Percentiles rank a stretch among this genome's conserved stretches.
These are phyloP conservation scores for Aspergillus campestris DNA, from an alignment of 495 filamentous ascomycete species.

Conservation along the genomic window DNA sequence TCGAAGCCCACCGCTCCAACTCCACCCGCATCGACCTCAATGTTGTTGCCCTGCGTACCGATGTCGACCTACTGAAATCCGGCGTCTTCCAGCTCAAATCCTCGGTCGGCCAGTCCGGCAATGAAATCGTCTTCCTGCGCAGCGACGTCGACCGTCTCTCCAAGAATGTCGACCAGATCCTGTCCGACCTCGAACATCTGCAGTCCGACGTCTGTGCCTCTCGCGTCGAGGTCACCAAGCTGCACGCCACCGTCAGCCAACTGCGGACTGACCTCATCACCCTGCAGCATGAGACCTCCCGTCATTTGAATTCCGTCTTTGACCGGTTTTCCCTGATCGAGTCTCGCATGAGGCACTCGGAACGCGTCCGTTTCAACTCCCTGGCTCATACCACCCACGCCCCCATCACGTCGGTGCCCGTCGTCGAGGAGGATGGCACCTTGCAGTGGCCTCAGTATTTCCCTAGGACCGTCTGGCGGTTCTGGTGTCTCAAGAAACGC, in stretches of 20 bases:
- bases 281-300: conserved; percentile 27
- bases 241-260: conserved; percentile 27
- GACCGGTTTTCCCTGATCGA: conserved; percentile 20
- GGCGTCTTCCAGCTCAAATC: conserved; percentile 29
- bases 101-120: conserved; percentile 24
- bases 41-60: conserved; percentile 28
- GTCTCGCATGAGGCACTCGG: conserved; percentile 22
- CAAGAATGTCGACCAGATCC: conserved; percentile 33
- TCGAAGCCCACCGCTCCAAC: conserved; percentile 27
- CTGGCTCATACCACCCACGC: conserved; percentile 30
- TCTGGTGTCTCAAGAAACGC: conserved; percentile 37
- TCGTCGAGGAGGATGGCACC: conserved; percentile 26
- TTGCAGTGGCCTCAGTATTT: conserved; percentile 33
- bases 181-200: conserved; percentile 24
- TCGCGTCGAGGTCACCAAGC: conserved; percentile 31
- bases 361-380: conserved; percentile 35
- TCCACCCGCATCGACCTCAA: conserved; percentile 34
- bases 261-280: conserved; percentile 31
- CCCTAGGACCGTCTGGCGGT: conserved; percentile 34
- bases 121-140: conserved; percentile 31
- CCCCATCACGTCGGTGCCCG: conserved; percentile 30
- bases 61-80: conserved; percentile 32
- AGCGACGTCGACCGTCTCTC: conserved; percentile 32
- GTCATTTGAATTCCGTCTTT: conserved; percentile 18
- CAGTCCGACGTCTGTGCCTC: conserved; percentile 27